Base-by-base conservation (phyloP, 2,329 filamentous ascomycete species). In the Beauveria brongniartii region DNA sequence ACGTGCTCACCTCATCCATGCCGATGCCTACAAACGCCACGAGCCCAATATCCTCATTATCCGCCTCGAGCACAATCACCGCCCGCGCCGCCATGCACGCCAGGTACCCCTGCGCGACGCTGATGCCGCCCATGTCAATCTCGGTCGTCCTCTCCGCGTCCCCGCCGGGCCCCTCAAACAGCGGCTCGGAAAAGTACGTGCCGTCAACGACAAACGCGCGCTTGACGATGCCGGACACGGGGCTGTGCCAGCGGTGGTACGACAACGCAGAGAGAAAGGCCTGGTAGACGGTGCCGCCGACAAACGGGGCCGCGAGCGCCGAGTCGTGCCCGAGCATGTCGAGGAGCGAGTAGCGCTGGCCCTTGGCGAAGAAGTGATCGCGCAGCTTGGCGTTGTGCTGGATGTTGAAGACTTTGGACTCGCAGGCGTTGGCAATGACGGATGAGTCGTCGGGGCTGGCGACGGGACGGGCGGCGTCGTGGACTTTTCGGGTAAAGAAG, bases 1-100 rank as follows among this genome's bases (percentile, higher is more conserved):
- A 91, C 0, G 87, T 86, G 62, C 82, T 87, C 12, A 91, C 88
- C 73, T 92, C 89, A 48, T 85, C 86, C 89, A 92, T 91, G 1
- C 89, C 89, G 3, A 92, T 81, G 2, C 82, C 84, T 14, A 92
- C 75, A 65, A 91, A 88, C 0, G 81, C 85, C 78, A 92, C 81
- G 34, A 91, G 73, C 0, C 89, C 89, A 34, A 91, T 85, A 1
- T 77, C 77, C 1, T 78, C 76, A 63, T 89, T 86, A 64, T 90
- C 86, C 0, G 88, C 86, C 70, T 90, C 80, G 61, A 92, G 82
- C 68, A 89, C 83, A 64, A 92, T 84, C 48, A 92, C 71, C 0
- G 84, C 87, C 8, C 89, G 77, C 3, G 89, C 87, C 0, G 89
- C 88, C 20, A 88, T 74, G 0, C 81, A 78, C 0, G 85, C 83